These are phyloP conservation scores for Hypsizygus ulmarius DNA, from an alignment of 1,284 basidiomycete species.

Conservation along the genomic window DNA sequence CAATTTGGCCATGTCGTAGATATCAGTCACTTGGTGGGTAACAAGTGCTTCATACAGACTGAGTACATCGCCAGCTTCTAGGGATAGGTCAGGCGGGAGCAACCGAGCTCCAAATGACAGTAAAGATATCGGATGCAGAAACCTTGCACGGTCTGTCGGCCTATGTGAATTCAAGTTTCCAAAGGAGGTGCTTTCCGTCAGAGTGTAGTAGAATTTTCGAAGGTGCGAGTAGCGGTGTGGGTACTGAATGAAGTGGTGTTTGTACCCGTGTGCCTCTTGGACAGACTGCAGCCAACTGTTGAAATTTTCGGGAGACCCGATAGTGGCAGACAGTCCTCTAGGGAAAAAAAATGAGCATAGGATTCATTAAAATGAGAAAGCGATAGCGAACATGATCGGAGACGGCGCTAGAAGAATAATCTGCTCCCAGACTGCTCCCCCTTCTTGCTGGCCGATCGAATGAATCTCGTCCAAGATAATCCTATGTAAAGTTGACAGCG, in stretches of 20 bases:
- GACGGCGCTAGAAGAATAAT: constrained; percentile 63
- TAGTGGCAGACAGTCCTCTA: constrained; percentile 69
- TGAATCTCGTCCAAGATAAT: constrained; percentile 75
- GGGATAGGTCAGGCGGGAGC: constrained; percentile 58
- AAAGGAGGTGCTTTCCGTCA: constrained; percentile 31
- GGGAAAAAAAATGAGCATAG: not conserved
- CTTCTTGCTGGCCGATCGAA: constrained; percentile 66
- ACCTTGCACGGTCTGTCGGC: constrained; percentile 41
- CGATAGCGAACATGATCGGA: constrained; percentile 56
- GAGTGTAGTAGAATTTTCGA: constrained; percentile 59
- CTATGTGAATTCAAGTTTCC: constrained; percentile 36
- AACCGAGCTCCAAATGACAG: constrained; percentile 47
- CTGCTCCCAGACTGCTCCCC: constrained; percentile 70
- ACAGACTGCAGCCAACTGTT: constrained; percentile 63
- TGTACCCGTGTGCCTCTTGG: constrained; percentile 54
- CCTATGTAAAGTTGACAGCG: constrained; percentile 31
- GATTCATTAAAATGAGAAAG: not conserved
- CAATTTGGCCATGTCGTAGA: constrained; percentile 34
- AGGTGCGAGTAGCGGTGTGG: constrained; percentile 70
- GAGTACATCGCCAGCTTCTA: constrained; percentile 59
- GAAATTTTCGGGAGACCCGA: constrained; percentile 63
- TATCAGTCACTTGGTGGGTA: constrained; percentile 14
- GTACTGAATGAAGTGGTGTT: constrained; percentile 59
- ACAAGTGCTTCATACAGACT: constrained; percentile 46
- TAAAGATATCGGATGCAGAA: constrained; percentile 59